These are phyloP conservation scores for Hibiscus tridactylites DNA, from an alignment of 345 rosid species.

Conservation along the genomic window DNA sequence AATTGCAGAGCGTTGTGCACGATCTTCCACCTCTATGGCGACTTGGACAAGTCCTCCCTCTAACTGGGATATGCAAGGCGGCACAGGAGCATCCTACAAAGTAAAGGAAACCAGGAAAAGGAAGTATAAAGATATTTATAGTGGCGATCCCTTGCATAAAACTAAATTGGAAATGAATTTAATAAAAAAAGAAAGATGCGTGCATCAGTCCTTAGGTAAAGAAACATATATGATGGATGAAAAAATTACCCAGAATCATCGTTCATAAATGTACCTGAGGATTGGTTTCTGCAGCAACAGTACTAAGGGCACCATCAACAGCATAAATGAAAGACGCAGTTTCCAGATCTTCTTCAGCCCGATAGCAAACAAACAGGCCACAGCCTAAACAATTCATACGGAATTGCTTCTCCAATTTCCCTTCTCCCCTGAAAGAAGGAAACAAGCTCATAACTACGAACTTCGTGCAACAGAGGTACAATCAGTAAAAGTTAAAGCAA, in stretches of 20 bases:
- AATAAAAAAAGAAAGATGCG: background rate
- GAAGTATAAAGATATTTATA: background rate
- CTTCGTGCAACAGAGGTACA: background rate
- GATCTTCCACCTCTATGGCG: conserved; percentile 92
- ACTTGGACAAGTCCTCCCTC: conserved; percentile 95
- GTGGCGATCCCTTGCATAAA: background rate
- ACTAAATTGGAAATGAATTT: background rate
- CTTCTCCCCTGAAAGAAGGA: conserved; percentile 62
- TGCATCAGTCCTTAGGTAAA: background rate
- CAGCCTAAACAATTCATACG: conserved; percentile 95
- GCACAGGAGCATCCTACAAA: conserved; percentile 80
- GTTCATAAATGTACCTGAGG: conserved; percentile 46
- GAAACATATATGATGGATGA: background rate
- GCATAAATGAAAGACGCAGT: conserved; percentile 61
- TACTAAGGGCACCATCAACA: conserved; percentile 73
- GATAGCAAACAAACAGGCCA: conserved; percentile 81
- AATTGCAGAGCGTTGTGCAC: conserved; percentile 88
- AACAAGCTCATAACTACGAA: background rate
- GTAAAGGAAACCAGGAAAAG: conserved; percentile 6
- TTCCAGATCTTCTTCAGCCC: conserved; percentile 84
- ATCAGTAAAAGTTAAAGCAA: background rate
- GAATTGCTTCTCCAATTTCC: conserved; percentile 90
- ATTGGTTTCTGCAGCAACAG: conserved; percentile 91
- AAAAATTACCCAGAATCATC: background rate
- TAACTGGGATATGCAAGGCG: conserved; percentile 86